Conservation (phyloP, 768 basidiomycete genomes). For the Coprinopsis cinerea region DNA sequence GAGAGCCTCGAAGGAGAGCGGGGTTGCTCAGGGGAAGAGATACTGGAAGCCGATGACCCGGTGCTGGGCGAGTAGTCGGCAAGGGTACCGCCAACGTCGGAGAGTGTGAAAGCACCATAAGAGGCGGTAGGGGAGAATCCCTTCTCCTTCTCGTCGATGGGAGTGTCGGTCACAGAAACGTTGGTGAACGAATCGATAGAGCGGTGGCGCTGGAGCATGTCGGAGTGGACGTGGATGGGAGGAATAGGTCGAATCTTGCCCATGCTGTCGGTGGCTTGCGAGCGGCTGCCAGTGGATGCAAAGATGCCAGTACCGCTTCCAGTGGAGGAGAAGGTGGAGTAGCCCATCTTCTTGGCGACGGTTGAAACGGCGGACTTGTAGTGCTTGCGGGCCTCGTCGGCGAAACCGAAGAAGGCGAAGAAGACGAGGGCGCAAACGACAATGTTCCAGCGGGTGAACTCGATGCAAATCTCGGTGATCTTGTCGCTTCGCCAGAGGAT, state of each 20-base stretch:
- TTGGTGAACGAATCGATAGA: slow-evolving; percentile 43
- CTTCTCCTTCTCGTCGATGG: slow-evolving; percentile 29
- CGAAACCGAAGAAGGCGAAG: slow-evolving; percentile 52
- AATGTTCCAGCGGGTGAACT: slow-evolving; percentile 7
- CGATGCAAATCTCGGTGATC: not conserved
- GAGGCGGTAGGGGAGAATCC: slow-evolving; percentile 28
- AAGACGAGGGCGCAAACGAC: slow-evolving; percentile 35
- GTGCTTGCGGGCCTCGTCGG: slow-evolving; percentile 40
- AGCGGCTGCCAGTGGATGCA: slow-evolving; percentile 15
- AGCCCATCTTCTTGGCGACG: slow-evolving; percentile 34
- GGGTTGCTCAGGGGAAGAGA: slow-evolving; percentile 21
- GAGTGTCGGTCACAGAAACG: slow-evolving; percentile 31
- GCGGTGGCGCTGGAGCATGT: slow-evolving; percentile 40
- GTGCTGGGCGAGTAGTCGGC: slow-evolving; percentile 32
- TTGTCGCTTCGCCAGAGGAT: slow-evolving; percentile 35
- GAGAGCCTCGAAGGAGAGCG: slow-evolving; percentile 20
- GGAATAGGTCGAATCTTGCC: slow-evolving; percentile 27
- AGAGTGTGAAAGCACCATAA: slow-evolving; percentile 29
- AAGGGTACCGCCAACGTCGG: slow-evolving; percentile 34
- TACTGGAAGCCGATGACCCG: slow-evolving; percentile 29
- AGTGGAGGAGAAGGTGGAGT: slow-evolving; percentile 7
- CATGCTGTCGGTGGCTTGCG: slow-evolving; percentile 7
- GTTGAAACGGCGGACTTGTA: slow-evolving; percentile 35
- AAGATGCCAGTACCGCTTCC: slow-evolving; percentile 2
- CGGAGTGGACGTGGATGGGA: slow-evolving; percentile 43